Percentiles rank a stretch among this genome's conserved stretches.
phyloP scores from a whole-genome alignment of 306 rosid genomes.

The Phaseolus lunatus region DNA sequence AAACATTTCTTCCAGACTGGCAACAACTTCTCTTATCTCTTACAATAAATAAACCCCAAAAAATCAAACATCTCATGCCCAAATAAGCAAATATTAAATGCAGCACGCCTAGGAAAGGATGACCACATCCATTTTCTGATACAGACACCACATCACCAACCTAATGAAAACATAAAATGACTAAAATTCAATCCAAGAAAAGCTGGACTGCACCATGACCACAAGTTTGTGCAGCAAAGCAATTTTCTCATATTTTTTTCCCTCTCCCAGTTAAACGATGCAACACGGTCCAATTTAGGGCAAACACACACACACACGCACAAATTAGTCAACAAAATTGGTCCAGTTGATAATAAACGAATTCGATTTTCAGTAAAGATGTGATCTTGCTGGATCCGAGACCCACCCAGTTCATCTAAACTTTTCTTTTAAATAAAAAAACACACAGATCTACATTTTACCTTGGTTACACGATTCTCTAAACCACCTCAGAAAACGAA shows the following conservation, averaged over 20 bases:
- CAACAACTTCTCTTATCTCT: neutral
- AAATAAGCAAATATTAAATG: slow-evolving; percentile 8
- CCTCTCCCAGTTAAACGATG: neutral
- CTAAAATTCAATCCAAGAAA: slow-evolving; percentile 14
- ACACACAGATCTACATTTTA: neutral
- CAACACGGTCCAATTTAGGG: neutral
- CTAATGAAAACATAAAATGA: neutral
- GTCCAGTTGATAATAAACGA: too few relatives aligned
- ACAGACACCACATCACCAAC: neutral
- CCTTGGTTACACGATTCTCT: neutral
- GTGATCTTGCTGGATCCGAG: too few relatives aligned
- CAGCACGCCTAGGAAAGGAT: neutral
- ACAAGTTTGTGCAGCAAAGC: neutral
- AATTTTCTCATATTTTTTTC: neutral
- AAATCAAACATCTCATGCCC: neutral
- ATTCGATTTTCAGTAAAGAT: too few relatives aligned
- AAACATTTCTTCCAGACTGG: neutral
- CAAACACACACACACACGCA: neutral
- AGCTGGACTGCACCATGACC: neutral
- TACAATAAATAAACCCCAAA: neutral
- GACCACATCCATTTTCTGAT: slow-evolving; percentile 12
- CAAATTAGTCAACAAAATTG: too few relatives aligned
- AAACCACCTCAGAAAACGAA: neutral
- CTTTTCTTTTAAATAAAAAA: too few relatives aligned
- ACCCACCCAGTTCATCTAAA: too few relatives aligned